Conservation (phyloP, 306 rosid species). For the cucumber (Cucumis sativus) region Cucumber_9930_V3 NC_026658.2:18833001-18833500, state of each 20-base stretch:
- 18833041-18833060: neutral
- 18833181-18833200: slow-evolving; percentile 18
- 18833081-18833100: neutral
- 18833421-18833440: slow-evolving; percentile 26
- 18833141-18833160: slow-evolving; percentile 1
- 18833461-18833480: slow-evolving; percentile 77
- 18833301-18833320: slow-evolving; percentile 66
- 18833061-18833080: neutral
- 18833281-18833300: slow-evolving; percentile 40
- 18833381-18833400: slow-evolving; percentile 68
- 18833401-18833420: slow-evolving; percentile 46
- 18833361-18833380: slow-evolving; percentile 76
- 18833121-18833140: neutral
- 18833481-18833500: slow-evolving; percentile 82
- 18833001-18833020: slow-evolving; percentile 2
- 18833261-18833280: slow-evolving; percentile 67
- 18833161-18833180: neutral
- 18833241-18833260: slow-evolving; percentile 63
- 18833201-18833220: slow-evolving; percentile 88
- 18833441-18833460: slow-evolving; percentile 55
- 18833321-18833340: slow-evolving; percentile 55
- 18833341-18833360: slow-evolving; percentile 83
- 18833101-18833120: neutral
- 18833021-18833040: neutral
- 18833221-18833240: slow-evolving; percentile 87